These are phyloP conservation scores for Gyromitra esculenta DNA, from an alignment of 2,329 filamentous ascomycete genomes.

Conservation along the genomic window DNA sequence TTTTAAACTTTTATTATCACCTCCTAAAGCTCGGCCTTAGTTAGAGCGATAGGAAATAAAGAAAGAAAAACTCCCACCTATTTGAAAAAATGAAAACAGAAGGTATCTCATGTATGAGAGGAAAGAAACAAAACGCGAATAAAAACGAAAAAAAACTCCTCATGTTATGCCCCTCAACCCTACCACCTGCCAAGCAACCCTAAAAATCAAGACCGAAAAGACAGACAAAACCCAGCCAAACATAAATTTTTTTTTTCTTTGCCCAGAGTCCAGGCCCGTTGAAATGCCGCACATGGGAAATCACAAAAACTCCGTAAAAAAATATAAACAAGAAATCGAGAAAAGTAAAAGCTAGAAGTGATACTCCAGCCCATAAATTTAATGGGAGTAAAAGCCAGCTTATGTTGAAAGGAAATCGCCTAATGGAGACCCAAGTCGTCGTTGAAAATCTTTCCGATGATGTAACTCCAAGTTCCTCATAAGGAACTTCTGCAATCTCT, in stretches of 20 bases:
- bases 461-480: slow-evolving; percentile 48
- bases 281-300: slow-evolving; percentile 46
- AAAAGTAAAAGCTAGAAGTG: slow-evolving; percentile 19
- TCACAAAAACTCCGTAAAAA: slow-evolving; percentile 46
- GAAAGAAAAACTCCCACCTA: slow-evolving; percentile 28
- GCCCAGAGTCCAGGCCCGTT: slow-evolving; percentile 25
- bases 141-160: slow-evolving; percentile 36
- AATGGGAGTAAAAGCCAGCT: slow-evolving; percentile 10
- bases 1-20: slow-evolving; percentile 36
- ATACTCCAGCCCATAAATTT: slow-evolving; percentile 15
- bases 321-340: slow-evolving; percentile 50
- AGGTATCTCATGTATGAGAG: slow-evolving; percentile 17
- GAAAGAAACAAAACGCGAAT: slow-evolving; percentile 1
- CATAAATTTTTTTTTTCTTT: slow-evolving; percentile 45
- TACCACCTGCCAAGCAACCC: slow-evolving; percentile 25
- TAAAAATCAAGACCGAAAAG: slow-evolving; percentile 33
- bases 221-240: slow-evolving; percentile 42
- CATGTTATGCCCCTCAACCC: slow-evolving; percentile 28
- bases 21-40: slow-evolving; percentile 24
- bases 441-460: slow-evolving; percentile 31
- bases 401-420: slow-evolving; percentile 29
- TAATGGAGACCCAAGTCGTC: slow-evolving; percentile 23
- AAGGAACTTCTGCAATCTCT: slow-evolving; percentile 48
- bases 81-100: slow-evolving; percentile 8
- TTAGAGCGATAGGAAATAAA: slow-evolving; percentile 31